Evolutionary conservation across 805 yeast genomes (phyloP).

Genomic region (Zygoascus tannicola): DNA sequence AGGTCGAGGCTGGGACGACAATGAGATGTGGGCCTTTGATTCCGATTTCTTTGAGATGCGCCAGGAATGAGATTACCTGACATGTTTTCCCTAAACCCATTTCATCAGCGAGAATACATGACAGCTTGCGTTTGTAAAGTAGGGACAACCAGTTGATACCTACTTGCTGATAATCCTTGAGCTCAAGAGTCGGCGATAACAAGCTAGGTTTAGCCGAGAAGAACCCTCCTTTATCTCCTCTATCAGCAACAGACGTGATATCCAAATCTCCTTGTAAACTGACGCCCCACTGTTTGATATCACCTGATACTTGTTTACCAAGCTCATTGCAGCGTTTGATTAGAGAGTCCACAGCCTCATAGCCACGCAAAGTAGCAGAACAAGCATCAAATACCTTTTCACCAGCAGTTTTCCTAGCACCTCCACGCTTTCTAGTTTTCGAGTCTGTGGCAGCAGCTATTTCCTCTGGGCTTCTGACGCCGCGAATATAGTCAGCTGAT

Average conservation of each 20-base stretch:
- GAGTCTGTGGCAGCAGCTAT: slow-evolving; percentile 32
- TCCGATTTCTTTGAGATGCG: slow-evolving; percentile 67
- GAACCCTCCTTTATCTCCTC: slow-evolving; percentile 28
- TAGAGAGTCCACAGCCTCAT: slow-evolving; percentile 89
- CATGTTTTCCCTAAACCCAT: slow-evolving; percentile 97
- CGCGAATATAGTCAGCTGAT: slow-evolving; percentile 49
- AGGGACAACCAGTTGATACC: slow-evolving; percentile 90
- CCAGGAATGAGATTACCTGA: slow-evolving; percentile 88
- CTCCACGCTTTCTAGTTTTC: slow-evolving; percentile 26
- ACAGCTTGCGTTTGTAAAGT: slow-evolving; percentile 65
- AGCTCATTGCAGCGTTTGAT: slow-evolving; percentile 73
- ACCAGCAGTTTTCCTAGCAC: slow-evolving; percentile 52
- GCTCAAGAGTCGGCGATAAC: slow-evolving; percentile 50
- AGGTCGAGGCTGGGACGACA: slow-evolving; percentile 92
- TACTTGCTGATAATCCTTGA: slow-evolving; percentile 91
- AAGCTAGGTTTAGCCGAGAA: slow-evolving; percentile 65
- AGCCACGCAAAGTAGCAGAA: slow-evolving; percentile 66
- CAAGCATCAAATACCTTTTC: slow-evolving; percentile 65
- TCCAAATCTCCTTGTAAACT: slow-evolving; percentile 62
- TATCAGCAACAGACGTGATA: slow-evolving; percentile 41
- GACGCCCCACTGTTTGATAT: slow-evolving; percentile 86
- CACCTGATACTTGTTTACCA: slow-evolving; percentile 60
- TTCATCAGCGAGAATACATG: slow-evolving; percentile 95
- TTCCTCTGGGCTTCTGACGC: slow-evolving; percentile 31
- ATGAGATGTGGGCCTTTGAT: slow-evolving; percentile 77